Conservation (phyloP, 225 moss, liverwort and hornwort species). For the Sphagnum tenellum region DNA sequence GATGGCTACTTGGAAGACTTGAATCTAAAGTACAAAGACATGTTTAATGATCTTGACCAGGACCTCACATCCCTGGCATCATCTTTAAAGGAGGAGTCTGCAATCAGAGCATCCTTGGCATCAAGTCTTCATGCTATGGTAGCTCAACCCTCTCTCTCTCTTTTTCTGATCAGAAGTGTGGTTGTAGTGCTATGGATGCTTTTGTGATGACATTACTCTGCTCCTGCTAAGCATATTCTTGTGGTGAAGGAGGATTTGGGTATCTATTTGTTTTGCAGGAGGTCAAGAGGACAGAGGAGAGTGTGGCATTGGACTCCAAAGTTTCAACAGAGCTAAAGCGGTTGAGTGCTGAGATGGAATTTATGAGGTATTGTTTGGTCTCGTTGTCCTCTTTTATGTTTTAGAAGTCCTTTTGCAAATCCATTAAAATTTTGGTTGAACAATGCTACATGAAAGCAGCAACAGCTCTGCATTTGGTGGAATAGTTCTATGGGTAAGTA, state of each 20-base stretch:
- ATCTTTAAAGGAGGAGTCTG: slow-evolving; percentile 59
- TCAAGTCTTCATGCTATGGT: slow-evolving; percentile 64
- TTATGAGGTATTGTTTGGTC: slow-evolving; percentile 32
- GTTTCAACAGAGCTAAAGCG: slow-evolving; percentile 24
- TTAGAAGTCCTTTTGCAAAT: not conserved
- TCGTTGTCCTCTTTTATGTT: not conserved
- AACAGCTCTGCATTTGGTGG: too few species aligned
- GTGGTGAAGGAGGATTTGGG: not conserved
- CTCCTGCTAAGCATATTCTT: too few species aligned
- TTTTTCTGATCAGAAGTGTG: not conserved
- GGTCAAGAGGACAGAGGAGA: slow-evolving; percentile 32
- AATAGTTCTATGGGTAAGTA: too few species aligned
- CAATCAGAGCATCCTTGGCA: slow-evolving; percentile 50
- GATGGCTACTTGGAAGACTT: slow-evolving; percentile 79
- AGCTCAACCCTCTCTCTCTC: slow-evolving; percentile 4
- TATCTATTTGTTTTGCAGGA: slow-evolving; percentile 25
- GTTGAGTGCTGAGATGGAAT: slow-evolving; percentile 39
- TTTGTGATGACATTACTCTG: not conserved
- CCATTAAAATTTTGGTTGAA: too few species aligned
- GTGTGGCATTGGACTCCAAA: slow-evolving; percentile 39
- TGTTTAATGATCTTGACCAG: slow-evolving; percentile 76
- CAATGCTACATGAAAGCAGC: too few species aligned
- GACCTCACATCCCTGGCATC: slow-evolving; percentile 62
- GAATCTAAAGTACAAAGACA: slow-evolving; percentile 73
- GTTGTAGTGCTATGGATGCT: not conserved